Evolutionary conservation across 2,329 filamentous ascomycete species (phyloP).

Genomic region (Metarhizium robertsii): DNA sequence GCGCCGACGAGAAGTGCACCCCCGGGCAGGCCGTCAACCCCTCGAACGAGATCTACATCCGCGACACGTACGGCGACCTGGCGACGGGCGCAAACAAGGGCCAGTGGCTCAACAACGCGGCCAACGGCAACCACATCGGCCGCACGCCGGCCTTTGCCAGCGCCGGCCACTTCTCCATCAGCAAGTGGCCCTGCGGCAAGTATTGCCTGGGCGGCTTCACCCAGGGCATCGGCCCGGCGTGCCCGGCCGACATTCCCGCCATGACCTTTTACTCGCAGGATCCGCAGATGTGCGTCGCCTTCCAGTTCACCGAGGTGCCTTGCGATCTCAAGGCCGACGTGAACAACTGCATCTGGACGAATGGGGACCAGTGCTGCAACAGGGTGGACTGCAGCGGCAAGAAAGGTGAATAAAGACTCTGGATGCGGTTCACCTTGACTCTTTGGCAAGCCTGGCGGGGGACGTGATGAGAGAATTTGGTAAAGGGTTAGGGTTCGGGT

Average conservation of each 20-base stretch:
- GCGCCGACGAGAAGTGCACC: slow-evolving; percentile 9
- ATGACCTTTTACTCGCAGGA: slow-evolving; percentile 11
- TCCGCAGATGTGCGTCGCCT: slow-evolving; percentile 9
- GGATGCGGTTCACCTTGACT: neutral
- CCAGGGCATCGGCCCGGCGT: slow-evolving; percentile 8
- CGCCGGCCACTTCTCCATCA: slow-evolving; percentile 10
- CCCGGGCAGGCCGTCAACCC: slow-evolving; percentile 7
- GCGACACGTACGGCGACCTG: slow-evolving; percentile 9
- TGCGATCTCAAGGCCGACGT: slow-evolving; percentile 9
- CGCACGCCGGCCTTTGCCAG: slow-evolving; percentile 6
- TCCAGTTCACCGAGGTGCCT: slow-evolving; percentile 10
- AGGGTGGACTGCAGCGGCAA: slow-evolving; percentile 5
- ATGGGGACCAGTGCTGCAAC: slow-evolving; percentile 8
- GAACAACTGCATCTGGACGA: slow-evolving; percentile 12
- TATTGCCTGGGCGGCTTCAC: slow-evolving; percentile 11
- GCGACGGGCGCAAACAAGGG: slow-evolving; percentile 7
- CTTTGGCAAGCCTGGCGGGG: too few species aligned
- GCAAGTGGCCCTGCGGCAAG: slow-evolving; percentile 12
- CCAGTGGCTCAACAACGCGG: slow-evolving; percentile 11
- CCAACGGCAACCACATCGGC: slow-evolving; percentile 8
- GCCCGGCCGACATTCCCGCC: slow-evolving; percentile 8
- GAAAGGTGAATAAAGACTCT: slow-evolving; percentile 1
- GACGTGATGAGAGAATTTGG: too few species aligned
- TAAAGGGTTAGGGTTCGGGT: too few species aligned
- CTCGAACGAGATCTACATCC: slow-evolving; percentile 6